Percentiles rank a stretch among this genome's conserved stretches.
Evolutionary conservation across 768 basidiomycete genomes (phyloP).

Genomic region (Aureoboletus auriporus): DNA sequence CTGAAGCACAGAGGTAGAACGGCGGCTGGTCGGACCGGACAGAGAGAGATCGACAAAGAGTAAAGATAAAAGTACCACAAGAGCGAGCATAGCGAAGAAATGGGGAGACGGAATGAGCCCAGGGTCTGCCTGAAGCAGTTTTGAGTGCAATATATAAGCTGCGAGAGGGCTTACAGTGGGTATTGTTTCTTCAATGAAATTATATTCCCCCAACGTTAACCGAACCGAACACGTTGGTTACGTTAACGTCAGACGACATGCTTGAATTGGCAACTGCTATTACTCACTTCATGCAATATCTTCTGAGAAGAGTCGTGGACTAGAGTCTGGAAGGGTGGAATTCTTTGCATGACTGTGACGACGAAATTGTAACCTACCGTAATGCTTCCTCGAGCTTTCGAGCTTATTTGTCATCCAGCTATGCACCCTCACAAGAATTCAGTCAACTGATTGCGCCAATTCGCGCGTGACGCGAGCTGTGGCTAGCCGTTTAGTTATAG

Average conservation of each 20-base stretch:
- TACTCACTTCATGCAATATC: too few relatives aligned
- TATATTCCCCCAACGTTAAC: too few relatives aligned
- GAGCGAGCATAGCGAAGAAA: constrained; percentile 17
- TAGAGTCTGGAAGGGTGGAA: background rate
- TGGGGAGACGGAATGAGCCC: constrained; percentile 11
- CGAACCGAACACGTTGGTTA: too few relatives aligned
- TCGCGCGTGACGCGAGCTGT: too few relatives aligned
- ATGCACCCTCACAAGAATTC: too few relatives aligned
- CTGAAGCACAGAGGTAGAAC: background rate
- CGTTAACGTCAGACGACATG: background rate
- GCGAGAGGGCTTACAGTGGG: background rate
- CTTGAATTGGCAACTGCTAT: too few relatives aligned
- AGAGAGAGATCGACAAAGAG: background rate
- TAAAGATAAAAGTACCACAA: constrained; percentile 7
- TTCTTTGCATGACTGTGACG: background rate
- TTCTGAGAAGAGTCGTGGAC: too few relatives aligned
- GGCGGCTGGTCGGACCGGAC: constrained; percentile 13
- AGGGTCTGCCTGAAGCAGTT: constrained; percentile 11
- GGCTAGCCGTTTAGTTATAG: too few relatives aligned
- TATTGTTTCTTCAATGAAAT: background rate
- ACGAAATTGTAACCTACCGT: too few relatives aligned
- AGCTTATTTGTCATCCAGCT: background rate
- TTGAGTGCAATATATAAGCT: background rate
- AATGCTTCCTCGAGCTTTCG: constrained; percentile 3
- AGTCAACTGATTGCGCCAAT: too few relatives aligned